Evolutionary conservation across 1,139 yeast species (phyloP).

Genomic region (Sugiyamaella sp.): DNA sequence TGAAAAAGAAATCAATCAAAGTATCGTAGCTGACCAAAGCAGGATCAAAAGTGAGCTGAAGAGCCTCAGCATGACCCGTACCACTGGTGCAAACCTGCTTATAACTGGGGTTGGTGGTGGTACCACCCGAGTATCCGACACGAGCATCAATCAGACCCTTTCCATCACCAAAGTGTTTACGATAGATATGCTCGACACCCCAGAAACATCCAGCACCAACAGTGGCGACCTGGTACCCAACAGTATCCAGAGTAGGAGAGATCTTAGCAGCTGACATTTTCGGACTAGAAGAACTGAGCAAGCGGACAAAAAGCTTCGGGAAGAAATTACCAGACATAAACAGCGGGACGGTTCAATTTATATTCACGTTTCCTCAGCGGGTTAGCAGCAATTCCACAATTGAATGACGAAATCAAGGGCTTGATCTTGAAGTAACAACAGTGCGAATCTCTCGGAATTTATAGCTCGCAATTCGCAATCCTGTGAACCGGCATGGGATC

Average conservation of each 20-base stretch:
- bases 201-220: constrained; percentile 72
- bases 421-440: background rate
- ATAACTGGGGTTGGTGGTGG: constrained; percentile 61
- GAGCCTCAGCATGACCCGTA: constrained; percentile 68
- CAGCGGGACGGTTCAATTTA: background rate
- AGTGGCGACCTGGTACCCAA: constrained; percentile 44
- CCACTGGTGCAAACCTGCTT: constrained; percentile 72
- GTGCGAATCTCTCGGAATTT: background rate
- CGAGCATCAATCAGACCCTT: constrained; percentile 73
- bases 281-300: constrained; percentile 1
- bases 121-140: constrained; percentile 92
- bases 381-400: too few species aligned
- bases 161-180: constrained; percentile 58
- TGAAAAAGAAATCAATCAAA: constrained; percentile 79
- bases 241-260: constrained; percentile 38
- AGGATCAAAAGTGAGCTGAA: constrained; percentile 85
- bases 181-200: constrained; percentile 88
- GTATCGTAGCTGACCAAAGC: constrained; percentile 57
- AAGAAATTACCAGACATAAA: constrained; percentile 1
- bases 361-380: too few species aligned
- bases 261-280: constrained; percentile 23
- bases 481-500: background rate
- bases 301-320: constrained; percentile 9
- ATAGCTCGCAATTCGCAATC: background rate
- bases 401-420: too few species aligned